Conservation (phyloP, 371 early-diverging fungal genomes). For the Basidiobolus meristosporus region DNA sequence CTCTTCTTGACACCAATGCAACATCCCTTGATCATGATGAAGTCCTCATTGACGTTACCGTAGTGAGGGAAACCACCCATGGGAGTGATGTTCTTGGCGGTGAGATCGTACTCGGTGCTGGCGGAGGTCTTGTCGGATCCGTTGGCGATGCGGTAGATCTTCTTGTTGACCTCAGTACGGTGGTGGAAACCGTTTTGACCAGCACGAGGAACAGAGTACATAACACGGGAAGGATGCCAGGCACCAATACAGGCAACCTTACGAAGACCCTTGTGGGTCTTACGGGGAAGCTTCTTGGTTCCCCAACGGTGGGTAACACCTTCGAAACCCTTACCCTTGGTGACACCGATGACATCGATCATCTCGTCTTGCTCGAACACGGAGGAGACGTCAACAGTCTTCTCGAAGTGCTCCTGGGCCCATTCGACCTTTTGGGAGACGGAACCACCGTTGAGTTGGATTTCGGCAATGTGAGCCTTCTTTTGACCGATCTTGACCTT, state of each 20-base stretch:
- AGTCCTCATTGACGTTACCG: slow-evolving; percentile 97
- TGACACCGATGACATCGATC: slow-evolving; percentile 97
- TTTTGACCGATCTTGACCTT: slow-evolving; percentile 92
- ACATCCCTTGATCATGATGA: slow-evolving; percentile 97
- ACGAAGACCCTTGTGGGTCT: slow-evolving; percentile 99
- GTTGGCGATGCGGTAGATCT: slow-evolving; percentile 97
- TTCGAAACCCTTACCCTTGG: slow-evolving; percentile 99
- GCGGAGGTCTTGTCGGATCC: slow-evolving; percentile 72
- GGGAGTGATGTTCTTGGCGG: slow-evolving; percentile 95
- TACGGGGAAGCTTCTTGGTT: slow-evolving; percentile 98
- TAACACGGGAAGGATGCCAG: slow-evolving; percentile 99
- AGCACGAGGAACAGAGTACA: slow-evolving; percentile 99
- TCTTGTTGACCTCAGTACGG: slow-evolving; percentile 99
- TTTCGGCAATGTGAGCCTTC: slow-evolving; percentile 99
- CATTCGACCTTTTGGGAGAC: slow-evolving; percentile 96
- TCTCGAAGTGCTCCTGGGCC: slow-evolving; percentile 95
- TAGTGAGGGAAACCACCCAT: slow-evolving; percentile 99
- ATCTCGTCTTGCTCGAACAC: slow-evolving; percentile 97
- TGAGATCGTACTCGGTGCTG: slow-evolving; percentile 96
- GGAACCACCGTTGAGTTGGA: slow-evolving; percentile 99
- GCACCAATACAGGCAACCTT: slow-evolving; percentile 99
- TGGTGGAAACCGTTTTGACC: slow-evolving; percentile 99
- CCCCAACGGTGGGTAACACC: slow-evolving; percentile 99
- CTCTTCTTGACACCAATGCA: slow-evolving; percentile 97
- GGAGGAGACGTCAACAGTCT: slow-evolving; percentile 74